Percentiles rank a stretch among this genome's conserved stretches.
Evolutionary conservation across 108 stramenopile genomes (phyloP).

Genomic region (Chaetoceros tenuissimus): DNA sequence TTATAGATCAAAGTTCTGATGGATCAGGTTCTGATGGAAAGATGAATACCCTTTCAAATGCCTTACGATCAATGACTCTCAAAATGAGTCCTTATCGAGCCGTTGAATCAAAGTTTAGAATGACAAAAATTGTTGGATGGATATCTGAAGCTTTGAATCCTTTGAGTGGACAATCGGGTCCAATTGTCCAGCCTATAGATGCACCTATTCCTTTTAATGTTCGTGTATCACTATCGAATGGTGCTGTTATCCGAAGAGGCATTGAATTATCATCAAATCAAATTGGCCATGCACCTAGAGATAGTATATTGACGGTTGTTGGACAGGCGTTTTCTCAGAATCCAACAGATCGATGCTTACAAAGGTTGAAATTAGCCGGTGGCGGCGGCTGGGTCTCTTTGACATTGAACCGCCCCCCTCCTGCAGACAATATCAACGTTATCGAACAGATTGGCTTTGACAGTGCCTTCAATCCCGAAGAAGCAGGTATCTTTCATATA

Average conservation of each 20-base stretch:
- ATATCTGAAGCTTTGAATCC: slow-evolving; percentile 86
- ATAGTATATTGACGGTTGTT: slow-evolving; percentile 40
- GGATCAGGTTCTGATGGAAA: background rate
- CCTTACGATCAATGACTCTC: background rate
- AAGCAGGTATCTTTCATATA: slow-evolving; percentile 52
- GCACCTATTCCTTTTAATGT: slow-evolving; percentile 59
- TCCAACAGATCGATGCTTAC: slow-evolving; percentile 67
- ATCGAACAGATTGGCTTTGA: slow-evolving; percentile 47
- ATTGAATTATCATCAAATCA: slow-evolving; percentile 64
- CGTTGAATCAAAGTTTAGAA: background rate
- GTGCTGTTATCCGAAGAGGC: slow-evolving; percentile 59
- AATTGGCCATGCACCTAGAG: slow-evolving; percentile 41
- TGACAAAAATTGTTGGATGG: slow-evolving; percentile 47
- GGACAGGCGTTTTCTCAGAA: slow-evolving; percentile 66
- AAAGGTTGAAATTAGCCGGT: slow-evolving; percentile 71
- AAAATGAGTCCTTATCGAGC: background rate
- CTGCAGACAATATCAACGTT: slow-evolving; percentile 36
- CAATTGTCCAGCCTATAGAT: slow-evolving; percentile 54
- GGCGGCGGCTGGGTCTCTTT: slow-evolving; percentile 76
- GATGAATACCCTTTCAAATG: background rate
- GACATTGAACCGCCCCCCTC: slow-evolving; percentile 38
- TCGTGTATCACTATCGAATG: slow-evolving; percentile 34
- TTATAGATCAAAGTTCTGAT: background rate
- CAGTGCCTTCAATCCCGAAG: slow-evolving; percentile 43
- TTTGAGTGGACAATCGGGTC: slow-evolving; percentile 67